Base-by-base conservation (phyloP, 2,329 filamentous ascomycete species). In the Berkeleyomyces basicola region DNA sequence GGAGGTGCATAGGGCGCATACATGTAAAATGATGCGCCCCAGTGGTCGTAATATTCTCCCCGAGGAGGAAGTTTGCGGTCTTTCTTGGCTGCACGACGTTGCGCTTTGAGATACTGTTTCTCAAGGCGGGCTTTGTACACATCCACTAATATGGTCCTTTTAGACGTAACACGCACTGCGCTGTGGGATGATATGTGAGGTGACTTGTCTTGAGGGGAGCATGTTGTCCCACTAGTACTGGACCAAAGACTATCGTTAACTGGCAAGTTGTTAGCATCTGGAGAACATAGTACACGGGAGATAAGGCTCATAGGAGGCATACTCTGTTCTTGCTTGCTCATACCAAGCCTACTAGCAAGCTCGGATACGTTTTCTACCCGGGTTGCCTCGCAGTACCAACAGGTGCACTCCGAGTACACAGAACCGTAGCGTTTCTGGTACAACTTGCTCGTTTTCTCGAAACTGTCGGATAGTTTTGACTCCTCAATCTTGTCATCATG, bases 401-500 rank as follows among this genome's bases (percentile, higher is more conserved):
- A 91, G 0, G 83, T 87, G 68, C 88, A 92, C 71, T 87, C 85
- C 1, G 81, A 85, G 70, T 91, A 95, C 3, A 88, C 79, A 59
- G 85, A 79, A 14, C 75, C 73, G 67, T 81, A 90, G 11, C 74
- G 71, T 37, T 82, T 80, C 67, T 88, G 81, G 70, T 92, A 95
- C 0, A 72, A 74, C 67, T 84, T 85, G 68, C 79, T 82, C 0
- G 89, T 95, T 80, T 82, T 88, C 69, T 84, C 82, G 68, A 93
- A 93, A 4, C 78, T 76, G 1, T 76, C 75, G 53, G 81, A 81
- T 5, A 95, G 78, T 58, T 77, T 78, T 11, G 74, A 75, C 68
- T 90, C 85, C 58, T 85, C 82, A 31, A 95, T 83, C 72, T 92
- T 92, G 75, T 95, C 90, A 71, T 93, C 86, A 69, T 95, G 89